Evolutionary conservation across 768 basidiomycete species (phyloP).

Genomic region (Gymnopilus junonius): DNA sequence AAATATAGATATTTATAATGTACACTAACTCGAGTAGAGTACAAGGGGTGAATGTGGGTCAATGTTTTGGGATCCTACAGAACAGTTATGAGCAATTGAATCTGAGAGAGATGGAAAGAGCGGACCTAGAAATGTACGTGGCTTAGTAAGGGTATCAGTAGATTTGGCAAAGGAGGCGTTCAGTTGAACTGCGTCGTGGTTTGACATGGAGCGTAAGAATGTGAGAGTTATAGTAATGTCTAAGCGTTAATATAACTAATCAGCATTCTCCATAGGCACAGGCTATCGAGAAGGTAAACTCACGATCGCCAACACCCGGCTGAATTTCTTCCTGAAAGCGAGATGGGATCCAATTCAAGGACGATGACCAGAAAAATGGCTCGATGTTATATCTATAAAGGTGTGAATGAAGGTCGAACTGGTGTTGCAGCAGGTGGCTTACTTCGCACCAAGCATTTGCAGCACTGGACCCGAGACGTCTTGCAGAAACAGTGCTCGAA

Average conservation of each 20-base stretch:
- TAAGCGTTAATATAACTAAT: constrained; percentile 23
- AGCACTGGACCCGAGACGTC: constrained; percentile 55
- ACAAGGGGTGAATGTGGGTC: constrained; percentile 45
- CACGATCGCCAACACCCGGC: constrained; percentile 54
- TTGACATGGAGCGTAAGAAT: constrained; percentile 51
- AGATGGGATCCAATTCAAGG: constrained; percentile 70
- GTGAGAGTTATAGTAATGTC: constrained; percentile 64
- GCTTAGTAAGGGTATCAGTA: constrained; percentile 14
- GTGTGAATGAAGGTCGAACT: constrained; percentile 50
- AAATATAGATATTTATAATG: not conserved
- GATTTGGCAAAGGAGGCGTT: constrained; percentile 17
- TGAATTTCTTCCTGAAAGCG: constrained; percentile 59
- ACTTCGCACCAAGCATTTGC: constrained; percentile 67
- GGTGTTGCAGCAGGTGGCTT: constrained; percentile 11
- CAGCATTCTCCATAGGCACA: not conserved
- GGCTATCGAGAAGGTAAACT: constrained; percentile 21
- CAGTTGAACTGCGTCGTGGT: constrained; percentile 27
- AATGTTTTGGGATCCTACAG: constrained; percentile 31
- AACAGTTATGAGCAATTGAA: not conserved
- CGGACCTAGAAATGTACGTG: constrained; percentile 14
- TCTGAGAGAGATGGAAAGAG: not conserved
- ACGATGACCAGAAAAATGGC: constrained; percentile 71
- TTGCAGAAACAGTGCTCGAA: constrained; percentile 59
- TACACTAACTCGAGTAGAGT: constrained; percentile 35
- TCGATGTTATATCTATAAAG: constrained; percentile 60